Base-by-base conservation (phyloP, 2,329 filamentous ascomycete species). In the Xylariomycetidae sp. region DNA sequence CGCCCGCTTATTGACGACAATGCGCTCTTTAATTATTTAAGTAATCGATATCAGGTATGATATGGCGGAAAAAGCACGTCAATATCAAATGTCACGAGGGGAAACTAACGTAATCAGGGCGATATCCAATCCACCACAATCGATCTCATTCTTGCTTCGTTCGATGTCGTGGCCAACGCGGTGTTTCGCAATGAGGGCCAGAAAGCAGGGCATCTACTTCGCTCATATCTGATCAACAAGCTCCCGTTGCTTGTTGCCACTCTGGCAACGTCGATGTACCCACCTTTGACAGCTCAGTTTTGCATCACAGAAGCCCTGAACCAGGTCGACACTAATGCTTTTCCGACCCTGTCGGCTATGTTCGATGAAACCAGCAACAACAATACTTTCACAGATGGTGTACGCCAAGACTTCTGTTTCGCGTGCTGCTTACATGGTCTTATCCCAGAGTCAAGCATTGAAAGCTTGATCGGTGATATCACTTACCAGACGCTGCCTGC, bases 341-440 rank as follows among this genome's bases (percentile, higher is more conserved):
- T 78, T 40, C 73, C 74, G 0, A 77, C 72, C 2, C 60, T 76
- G 4, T 74, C 74, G 3, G 64, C 68, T 29, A 76, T 79, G 69
- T 78, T 78, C 46, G 69, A 75, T 36, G 70, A 74, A 34, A 68
- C 66, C 15, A 84, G 62, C 68, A 72, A 65, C 38, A 72, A 66
- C 38, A 76, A 71, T 37, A 69, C 69, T 0, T 72, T 76, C 36
- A 77, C 74, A 0, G 74, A 79, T 37, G 75, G 69, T 26, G 72
- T 77, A 8, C 66, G 74, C 12, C 73, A 78, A 38, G 74, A 96
- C 41, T 97, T 97, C 46, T 76, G 94, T 25, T 92, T 94, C 44
- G 82, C 90, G 1, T 98, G 92, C 54, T 87, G 86, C 34, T 70
- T 96, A 25, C 89, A 97, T 57, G 80, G 81, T 1, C 67, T 98